These are phyloP conservation scores for Botrytis tulipae DNA, from an alignment of 2,329 filamentous ascomycete species.

Conservation along the genomic window DNA sequence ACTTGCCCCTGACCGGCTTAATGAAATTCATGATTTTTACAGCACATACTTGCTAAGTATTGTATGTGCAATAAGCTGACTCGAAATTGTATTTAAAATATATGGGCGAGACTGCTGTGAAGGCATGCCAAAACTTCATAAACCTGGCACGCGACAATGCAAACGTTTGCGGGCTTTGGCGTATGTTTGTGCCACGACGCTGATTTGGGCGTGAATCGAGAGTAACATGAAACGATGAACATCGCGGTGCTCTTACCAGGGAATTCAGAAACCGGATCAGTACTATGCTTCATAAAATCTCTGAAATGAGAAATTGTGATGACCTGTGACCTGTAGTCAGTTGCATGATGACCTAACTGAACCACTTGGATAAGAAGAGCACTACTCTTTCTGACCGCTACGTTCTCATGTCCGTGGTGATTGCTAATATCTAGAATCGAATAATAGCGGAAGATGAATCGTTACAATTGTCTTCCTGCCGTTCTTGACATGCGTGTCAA, in stretches of 20 bases:
- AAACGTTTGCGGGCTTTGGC: background rate
- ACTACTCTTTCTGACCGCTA: background rate
- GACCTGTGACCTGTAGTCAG: background rate
- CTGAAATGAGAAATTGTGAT: background rate
- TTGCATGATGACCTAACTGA: background rate
- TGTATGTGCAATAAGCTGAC: background rate
- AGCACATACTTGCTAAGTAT: background rate
- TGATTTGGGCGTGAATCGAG: no score
- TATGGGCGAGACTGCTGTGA: background rate
- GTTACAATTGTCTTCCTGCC: background rate
- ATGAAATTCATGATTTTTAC: no score
- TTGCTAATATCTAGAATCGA: background rate
- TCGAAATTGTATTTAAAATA: background rate
- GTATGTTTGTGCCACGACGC: background rate
- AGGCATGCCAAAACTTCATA: background rate
- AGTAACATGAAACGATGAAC: background rate
- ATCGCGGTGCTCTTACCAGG: background rate
- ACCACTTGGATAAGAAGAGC: background rate
- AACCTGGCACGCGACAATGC: background rate
- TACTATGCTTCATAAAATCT: background rate
- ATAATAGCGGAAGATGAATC: background rate
- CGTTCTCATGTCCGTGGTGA: background rate
- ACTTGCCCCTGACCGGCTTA: background rate
- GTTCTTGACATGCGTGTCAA: background rate
- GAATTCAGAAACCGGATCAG: background rate